A percentile compares a stretch with the other conserved stretches of the same genome.
These are phyloP conservation scores for Neonectria punicea DNA, from an alignment of 2,329 filamentous ascomycete species.

Conservation along the genomic window DNA sequence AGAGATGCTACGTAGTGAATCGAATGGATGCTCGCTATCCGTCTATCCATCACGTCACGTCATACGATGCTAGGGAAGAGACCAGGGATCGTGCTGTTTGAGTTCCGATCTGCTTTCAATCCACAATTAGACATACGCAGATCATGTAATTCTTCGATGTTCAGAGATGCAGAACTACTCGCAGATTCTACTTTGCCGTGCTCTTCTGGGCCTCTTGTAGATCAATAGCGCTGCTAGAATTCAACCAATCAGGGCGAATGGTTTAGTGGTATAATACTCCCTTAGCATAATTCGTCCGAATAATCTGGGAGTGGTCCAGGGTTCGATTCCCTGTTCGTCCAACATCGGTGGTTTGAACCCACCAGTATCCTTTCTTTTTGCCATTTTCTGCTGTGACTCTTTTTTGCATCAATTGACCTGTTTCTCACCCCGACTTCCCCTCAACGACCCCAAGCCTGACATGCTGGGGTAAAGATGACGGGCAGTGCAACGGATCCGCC, in stretches of 20 bases:
- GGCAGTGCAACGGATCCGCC: not conserved
- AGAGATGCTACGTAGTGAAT: not conserved
- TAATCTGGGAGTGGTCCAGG: constrained; percentile 8
- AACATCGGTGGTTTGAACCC: not conserved
- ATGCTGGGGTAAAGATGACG: not conserved
- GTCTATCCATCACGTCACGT: not conserved
- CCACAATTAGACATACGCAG: not conserved
- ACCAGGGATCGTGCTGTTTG: no score
- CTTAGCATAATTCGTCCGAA: constrained; percentile 8
- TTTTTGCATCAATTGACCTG: not conserved
- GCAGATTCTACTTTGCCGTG: no score
- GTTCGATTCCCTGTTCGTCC: constrained; percentile 10
- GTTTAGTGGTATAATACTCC: constrained; percentile 11
- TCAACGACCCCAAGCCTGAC: not conserved
- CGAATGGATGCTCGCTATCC: not conserved
- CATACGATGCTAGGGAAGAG: not conserved
- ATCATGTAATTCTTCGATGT: not conserved
- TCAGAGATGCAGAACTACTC: no score
- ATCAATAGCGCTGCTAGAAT: not conserved
- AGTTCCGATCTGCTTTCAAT: not conserved
- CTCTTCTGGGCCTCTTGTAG: not conserved
- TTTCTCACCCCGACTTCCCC: not conserved
- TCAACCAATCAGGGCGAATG: constrained; percentile 4
- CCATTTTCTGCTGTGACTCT: not conserved
- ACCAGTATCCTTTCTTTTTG: not conserved